A percentile compares a stretch with the other conserved stretches of the same genome.
Conservation (phyloP, 306 rosid species). For the Phaseolus lunatus region DNA sequence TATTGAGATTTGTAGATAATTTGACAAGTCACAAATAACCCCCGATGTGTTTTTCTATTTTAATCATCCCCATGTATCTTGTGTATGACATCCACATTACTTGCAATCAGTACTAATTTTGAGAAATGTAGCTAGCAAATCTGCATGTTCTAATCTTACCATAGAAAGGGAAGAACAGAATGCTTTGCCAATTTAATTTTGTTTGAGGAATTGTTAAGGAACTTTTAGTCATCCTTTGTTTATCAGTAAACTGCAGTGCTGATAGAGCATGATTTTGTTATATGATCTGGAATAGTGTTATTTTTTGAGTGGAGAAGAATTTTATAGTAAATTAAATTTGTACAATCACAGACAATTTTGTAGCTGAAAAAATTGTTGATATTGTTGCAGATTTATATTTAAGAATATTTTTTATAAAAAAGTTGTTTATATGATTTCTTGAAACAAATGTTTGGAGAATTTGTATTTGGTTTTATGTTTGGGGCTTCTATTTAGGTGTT, state of each 20-base stretch:
- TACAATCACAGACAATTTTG: neutral
- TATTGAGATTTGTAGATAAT: neutral
- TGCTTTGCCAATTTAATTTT: slow-evolving; percentile 24
- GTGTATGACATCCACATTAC: neutral
- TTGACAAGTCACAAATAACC: neutral
- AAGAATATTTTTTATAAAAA: slow-evolving; percentile 2
- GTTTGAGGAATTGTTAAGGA: slow-evolving; percentile 22
- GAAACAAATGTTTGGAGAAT: slow-evolving; percentile 20
- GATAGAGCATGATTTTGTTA: slow-evolving; percentile 18
- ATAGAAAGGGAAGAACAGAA: slow-evolving; percentile 22
- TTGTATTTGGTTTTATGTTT: slow-evolving; percentile 32
- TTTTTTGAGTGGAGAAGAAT: slow-evolving; percentile 12
- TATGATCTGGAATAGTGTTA: slow-evolving; percentile 25
- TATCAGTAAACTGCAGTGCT: slow-evolving; percentile 29
- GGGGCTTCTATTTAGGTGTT: slow-evolving; percentile 20
- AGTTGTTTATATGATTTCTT: slow-evolving; percentile 15
- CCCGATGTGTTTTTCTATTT: neutral
- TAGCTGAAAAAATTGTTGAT: slow-evolving; percentile 11
- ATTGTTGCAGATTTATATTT: neutral
- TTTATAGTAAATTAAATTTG: slow-evolving; percentile 18
- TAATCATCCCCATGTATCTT: neutral
- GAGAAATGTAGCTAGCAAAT: slow-evolving; percentile 4
- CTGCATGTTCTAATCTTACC: slow-evolving; percentile 28
- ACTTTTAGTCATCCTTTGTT: neutral
- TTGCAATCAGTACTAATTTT: slow-evolving; percentile 4